These are phyloP conservation scores for Backusella macrospora DNA, from an alignment of 192 early-diverging fungal species.

Conservation along the genomic window DNA sequence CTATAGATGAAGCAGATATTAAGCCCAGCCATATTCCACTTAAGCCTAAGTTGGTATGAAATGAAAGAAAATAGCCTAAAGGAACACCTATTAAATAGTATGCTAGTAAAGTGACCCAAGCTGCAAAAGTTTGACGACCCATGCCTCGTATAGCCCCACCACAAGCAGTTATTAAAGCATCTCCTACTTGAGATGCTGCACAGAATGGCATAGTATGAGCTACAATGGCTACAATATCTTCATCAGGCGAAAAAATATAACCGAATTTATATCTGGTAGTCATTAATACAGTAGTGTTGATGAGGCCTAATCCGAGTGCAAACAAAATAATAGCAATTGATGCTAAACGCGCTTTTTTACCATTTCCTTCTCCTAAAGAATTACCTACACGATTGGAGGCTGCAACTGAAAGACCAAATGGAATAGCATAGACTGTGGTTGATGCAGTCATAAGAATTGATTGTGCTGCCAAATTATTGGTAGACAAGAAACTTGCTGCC, in stretches of 20 bases:
- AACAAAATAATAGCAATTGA: too few species aligned
- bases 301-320: slow-evolving; percentile 42
- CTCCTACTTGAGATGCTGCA: slow-evolving; percentile 76
- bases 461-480: slow-evolving; percentile 79
- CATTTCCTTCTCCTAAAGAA: slow-evolving; percentile 62
- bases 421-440: slow-evolving; percentile 71
- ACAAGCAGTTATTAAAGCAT: slow-evolving; percentile 60
- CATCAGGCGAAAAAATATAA: slow-evolving; percentile 68
- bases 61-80: slow-evolving; percentile 57
- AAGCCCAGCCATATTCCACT: slow-evolving; percentile 67
- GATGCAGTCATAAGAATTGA: slow-evolving; percentile 77
- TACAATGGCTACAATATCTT: slow-evolving; percentile 68
- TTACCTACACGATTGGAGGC: slow-evolving; percentile 83
- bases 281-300: slow-evolving; percentile 58
- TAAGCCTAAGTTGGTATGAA: slow-evolving; percentile 55
- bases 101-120: slow-evolving; percentile 54
- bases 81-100: slow-evolving; percentile 77
- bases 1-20: slow-evolving; percentile 44
- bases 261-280: slow-evolving; percentile 59
- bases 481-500: slow-evolving; percentile 77
- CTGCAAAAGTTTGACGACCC: slow-evolving; percentile 73
- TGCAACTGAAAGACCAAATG: slow-evolving; percentile 80
- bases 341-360: slow-evolving; percentile 53
- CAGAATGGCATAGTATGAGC: slow-evolving; percentile 78
- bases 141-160: slow-evolving; percentile 76